Evolutionary conservation across 192 early-diverging fungal genomes (phyloP).

Genomic region (Funneliformis mosseae): DNA sequence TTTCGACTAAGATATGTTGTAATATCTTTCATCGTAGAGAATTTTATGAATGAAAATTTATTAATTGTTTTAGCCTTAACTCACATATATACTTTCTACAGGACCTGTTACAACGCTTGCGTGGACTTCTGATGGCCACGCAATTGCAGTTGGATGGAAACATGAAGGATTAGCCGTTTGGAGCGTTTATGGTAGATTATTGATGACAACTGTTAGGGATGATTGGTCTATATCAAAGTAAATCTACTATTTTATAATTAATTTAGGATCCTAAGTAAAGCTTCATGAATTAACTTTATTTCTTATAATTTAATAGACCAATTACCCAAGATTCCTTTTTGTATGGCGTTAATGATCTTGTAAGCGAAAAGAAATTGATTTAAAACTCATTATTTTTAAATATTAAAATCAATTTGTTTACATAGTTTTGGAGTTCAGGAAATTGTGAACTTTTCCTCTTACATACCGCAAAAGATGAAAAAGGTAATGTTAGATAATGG

Average conservation of each 20-base stretch:
- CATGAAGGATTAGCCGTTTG: constrained; percentile 71
- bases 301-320: neutral
- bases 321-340: constrained; percentile 59
- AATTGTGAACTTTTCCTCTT: constrained; percentile 70
- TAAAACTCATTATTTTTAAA: neutral
- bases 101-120: constrained; percentile 55
- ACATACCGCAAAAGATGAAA: constrained; percentile 32
- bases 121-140: constrained; percentile 76
- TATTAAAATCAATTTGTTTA: neutral
- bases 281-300: neutral
- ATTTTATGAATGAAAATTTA: neutral
- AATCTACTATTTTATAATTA: neutral
- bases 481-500: constrained; percentile 15
- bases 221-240: constrained; percentile 48
- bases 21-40: too few species aligned
- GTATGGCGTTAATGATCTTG: constrained; percentile 57
- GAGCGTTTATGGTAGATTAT: constrained; percentile 74
- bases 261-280: neutral
- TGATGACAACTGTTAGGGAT: constrained; percentile 60
- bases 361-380: constrained; percentile 39
- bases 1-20: too few species aligned
- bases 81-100: constrained; percentile 9
- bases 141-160: constrained; percentile 69
- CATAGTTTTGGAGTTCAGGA: constrained; percentile 75
- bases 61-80: constrained; percentile 24